Percentiles rank a stretch among this genome's conserved stretches.
These are phyloP conservation scores for Areca catechu DNA, from an alignment of 176 grass and related monocot species.

Conservation along the genomic window DNA sequence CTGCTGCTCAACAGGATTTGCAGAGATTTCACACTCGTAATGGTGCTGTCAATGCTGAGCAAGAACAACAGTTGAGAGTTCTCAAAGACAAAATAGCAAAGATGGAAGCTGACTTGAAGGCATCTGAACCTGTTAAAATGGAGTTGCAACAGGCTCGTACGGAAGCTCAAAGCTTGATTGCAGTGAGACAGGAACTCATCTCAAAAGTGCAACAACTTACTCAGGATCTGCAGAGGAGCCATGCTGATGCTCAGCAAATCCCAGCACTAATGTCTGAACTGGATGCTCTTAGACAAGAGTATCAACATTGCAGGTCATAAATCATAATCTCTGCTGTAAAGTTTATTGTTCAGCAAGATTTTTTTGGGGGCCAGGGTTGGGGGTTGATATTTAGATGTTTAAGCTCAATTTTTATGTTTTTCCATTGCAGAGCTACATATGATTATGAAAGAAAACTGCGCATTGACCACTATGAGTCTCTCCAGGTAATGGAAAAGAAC, in stretches of 20 bases:
- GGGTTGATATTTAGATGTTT: neutral
- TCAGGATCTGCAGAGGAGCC: slow-evolving; percentile 76
- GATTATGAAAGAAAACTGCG: slow-evolving; percentile 87
- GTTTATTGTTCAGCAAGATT: slow-evolving; percentile 14
- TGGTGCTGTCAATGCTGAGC: slow-evolving; percentile 27
- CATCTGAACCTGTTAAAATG: slow-evolving; percentile 34
- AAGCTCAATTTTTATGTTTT: slow-evolving; percentile 4
- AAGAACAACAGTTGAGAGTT: slow-evolving; percentile 66
- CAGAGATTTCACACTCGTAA: slow-evolving; percentile 59
- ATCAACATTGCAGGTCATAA: slow-evolving; percentile 63
- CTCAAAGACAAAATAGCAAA: slow-evolving; percentile 59
- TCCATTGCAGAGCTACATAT: slow-evolving; percentile 52
- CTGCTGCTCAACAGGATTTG: slow-evolving; percentile 61
- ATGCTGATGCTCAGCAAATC: slow-evolving; percentile 70
- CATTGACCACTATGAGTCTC: slow-evolving; percentile 66
- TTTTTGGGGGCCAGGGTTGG: neutral
- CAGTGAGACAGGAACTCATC: slow-evolving; percentile 46
- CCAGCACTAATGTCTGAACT: slow-evolving; percentile 41
- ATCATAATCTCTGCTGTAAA: slow-evolving; percentile 12
- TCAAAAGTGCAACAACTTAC: slow-evolving; percentile 53
- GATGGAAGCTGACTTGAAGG: slow-evolving; percentile 80
- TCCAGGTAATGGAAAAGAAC: slow-evolving; percentile 78
- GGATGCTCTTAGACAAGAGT: slow-evolving; percentile 61
- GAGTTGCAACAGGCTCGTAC: slow-evolving; percentile 72
- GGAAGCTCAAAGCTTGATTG: slow-evolving; percentile 53